phyloP scores from a whole-genome alignment of 225 moss, liverwort and hornwort genomes.

The Neckera pumila region DNA sequence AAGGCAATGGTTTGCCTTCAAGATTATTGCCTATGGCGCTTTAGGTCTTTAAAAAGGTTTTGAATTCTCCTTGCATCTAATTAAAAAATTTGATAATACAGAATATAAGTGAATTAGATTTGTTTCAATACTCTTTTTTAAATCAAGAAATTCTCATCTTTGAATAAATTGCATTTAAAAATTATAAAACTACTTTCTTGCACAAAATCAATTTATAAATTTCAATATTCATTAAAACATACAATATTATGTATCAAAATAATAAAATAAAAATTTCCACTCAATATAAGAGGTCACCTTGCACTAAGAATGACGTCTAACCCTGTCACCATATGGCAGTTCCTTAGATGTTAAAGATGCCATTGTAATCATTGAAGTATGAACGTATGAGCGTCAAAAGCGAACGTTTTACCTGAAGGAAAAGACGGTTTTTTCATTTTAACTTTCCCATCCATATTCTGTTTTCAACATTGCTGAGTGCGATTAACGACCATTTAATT shows the following conservation, averaged over 20 bases:
- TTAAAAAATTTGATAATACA: background rate
- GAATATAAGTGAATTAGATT: background rate
- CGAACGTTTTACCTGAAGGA: background rate
- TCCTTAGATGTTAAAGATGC: background rate
- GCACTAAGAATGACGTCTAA: background rate
- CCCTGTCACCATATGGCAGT: background rate
- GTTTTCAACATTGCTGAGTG: background rate
- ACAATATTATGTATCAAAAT: background rate
- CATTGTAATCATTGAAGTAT: background rate
- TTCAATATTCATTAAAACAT: background rate
- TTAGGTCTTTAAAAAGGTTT: background rate
- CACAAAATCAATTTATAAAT: background rate
- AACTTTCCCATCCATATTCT: background rate
- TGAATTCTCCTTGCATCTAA: no score
- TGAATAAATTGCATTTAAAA: background rate
- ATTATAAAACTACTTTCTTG: background rate
- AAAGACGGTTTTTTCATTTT: background rate
- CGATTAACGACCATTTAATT: background rate
- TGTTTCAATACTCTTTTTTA: background rate
- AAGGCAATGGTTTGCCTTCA: background rate
- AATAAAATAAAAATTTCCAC: background rate
- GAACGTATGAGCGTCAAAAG: background rate
- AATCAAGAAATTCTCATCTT: background rate
- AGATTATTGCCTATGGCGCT: background rate
- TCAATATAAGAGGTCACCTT: background rate